Evolutionary conservation across 768 basidiomycete species (phyloP).

Genomic region (Termitomyces sp.): DNA sequence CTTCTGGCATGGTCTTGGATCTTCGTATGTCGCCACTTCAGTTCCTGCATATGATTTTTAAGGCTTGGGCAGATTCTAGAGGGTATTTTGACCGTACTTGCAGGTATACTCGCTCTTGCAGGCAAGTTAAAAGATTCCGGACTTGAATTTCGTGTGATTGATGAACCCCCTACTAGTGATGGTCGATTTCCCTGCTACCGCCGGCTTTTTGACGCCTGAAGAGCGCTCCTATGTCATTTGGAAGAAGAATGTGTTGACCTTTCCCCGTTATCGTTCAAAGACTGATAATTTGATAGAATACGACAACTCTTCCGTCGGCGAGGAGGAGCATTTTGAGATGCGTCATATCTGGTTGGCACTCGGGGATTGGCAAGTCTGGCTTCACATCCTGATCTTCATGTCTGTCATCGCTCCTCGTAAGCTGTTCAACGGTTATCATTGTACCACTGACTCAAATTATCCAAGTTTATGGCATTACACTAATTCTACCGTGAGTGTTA

Average conservation of each 20-base stretch:
- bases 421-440: slow-evolving; percentile 20
- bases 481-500: slow-evolving; percentile 64
- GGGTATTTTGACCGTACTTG: slow-evolving; percentile 56
- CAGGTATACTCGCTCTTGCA: slow-evolving; percentile 50
- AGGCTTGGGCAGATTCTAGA: slow-evolving; percentile 49
- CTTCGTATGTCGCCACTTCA: slow-evolving; percentile 38
- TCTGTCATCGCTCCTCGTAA: slow-evolving; percentile 56
- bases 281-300: slow-evolving; percentile 34
- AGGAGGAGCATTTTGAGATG: slow-evolving; percentile 57
- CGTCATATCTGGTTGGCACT: slow-evolving; percentile 52
- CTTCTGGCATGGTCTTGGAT: slow-evolving; percentile 67
- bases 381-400: slow-evolving; percentile 57
- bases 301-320: slow-evolving; percentile 52
- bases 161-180: slow-evolving; percentile 35
- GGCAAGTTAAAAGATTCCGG: slow-evolving; percentile 25
- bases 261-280: background rate
- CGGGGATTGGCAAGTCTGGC: slow-evolving; percentile 64
- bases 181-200: slow-evolving; percentile 59
- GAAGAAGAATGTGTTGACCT: slow-evolving; percentile 44
- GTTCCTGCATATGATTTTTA: background rate
- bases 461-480: slow-evolving; percentile 64
- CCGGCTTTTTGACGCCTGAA: slow-evolving; percentile 57
- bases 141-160: background rate
- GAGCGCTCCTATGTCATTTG: slow-evolving; percentile 52
- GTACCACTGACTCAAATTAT: background rate